Base-by-base conservation (phyloP, 768 basidiomycete genomes). In the Pleurotus eryngii region DNA sequence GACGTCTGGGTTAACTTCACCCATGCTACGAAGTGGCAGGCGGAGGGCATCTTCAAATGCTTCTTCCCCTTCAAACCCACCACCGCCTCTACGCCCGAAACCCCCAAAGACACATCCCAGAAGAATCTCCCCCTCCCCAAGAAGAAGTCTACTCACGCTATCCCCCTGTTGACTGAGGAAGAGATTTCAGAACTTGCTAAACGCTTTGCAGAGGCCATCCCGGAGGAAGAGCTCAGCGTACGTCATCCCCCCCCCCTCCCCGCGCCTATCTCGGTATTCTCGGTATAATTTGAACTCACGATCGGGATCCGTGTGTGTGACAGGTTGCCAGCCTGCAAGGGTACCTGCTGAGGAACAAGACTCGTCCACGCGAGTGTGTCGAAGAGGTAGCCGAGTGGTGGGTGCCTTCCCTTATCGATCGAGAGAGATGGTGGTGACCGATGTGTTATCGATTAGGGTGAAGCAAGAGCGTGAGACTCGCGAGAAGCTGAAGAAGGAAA, bases 1-100 rank as follows among this genome's bases (percentile, higher is more conserved):
- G 92, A 93, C 64, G 87, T 95, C 14, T 93, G 91, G 91, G 81
- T 95, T 40, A 91, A 92, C 75, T 94, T 94, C 72, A 87, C 88
- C 51, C 87, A 94, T 65, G 91, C 92, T 4, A 92, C 90, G 6
- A 93, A 91, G 70, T 93, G 90, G 90, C 92, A 94, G 66, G 92
- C 92, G 12, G 91, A 92, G 71, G 91, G 90, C 51, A 90, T 94
- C 68, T 94, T 92, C 84, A 92, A 92, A 69, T 92, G 90, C 70
- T 94, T 94, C 84, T 94, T 94, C 86, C 91, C 92, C 3, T 86
- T 71, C 70, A 84, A 77, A 61, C 74, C 80, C 2, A 62, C 77
- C 53, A 58, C 71, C 17, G 42, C 63, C 20, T 26, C 63, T 8
- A 57, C 67, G 14, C 49, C 50, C 14, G 49, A 64, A n/a, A 57